These are phyloP conservation scores for Neonectria coccinea DNA, from an alignment of 2,329 filamentous ascomycete species.

Conservation along the genomic window DNA sequence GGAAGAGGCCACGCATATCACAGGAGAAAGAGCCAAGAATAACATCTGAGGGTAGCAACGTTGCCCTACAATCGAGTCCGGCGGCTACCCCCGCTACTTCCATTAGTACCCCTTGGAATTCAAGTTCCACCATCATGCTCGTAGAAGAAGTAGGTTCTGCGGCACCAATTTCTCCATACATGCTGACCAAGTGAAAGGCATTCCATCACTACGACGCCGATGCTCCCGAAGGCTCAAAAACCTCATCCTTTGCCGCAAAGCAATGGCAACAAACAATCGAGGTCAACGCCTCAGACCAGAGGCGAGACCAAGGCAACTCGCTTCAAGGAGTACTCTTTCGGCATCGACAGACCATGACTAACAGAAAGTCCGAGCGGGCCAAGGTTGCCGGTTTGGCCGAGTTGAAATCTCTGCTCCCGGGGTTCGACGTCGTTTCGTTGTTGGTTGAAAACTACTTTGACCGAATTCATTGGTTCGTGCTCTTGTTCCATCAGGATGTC, in stretches of 20 bases:
- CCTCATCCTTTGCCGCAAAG: slow-evolving; percentile 26
- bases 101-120: slow-evolving; percentile 3
- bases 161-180: background rate
- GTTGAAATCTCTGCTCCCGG: slow-evolving; percentile 37
- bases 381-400: slow-evolving; percentile 6
- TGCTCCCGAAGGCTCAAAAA: slow-evolving; percentile 30
- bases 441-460: slow-evolving; percentile 54
- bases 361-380: slow-evolving; percentile 1
- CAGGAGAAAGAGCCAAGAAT: background rate
- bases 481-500: slow-evolving; percentile 51
- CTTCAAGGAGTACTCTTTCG: slow-evolving; percentile 2
- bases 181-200: slow-evolving; percentile 23
- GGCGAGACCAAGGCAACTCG: background rate
- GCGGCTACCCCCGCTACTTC: background rate
- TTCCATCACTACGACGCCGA: slow-evolving; percentile 35
- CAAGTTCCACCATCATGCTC: slow-evolving; percentile 13
- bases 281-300: background rate
- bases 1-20: background rate
- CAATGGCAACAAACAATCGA: slow-evolving; percentile 19
- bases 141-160: slow-evolving; percentile 11
- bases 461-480: slow-evolving; percentile 54
- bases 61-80: background rate
- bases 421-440: slow-evolving; percentile 37
- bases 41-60: background rate
- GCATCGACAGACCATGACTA: slow-evolving; percentile 7